Percentiles rank a stretch among this genome's conserved stretches.
These are phyloP conservation scores for Botrytis sinoallii DNA, from an alignment of 2,329 filamentous ascomycete species.

Conservation along the genomic window DNA sequence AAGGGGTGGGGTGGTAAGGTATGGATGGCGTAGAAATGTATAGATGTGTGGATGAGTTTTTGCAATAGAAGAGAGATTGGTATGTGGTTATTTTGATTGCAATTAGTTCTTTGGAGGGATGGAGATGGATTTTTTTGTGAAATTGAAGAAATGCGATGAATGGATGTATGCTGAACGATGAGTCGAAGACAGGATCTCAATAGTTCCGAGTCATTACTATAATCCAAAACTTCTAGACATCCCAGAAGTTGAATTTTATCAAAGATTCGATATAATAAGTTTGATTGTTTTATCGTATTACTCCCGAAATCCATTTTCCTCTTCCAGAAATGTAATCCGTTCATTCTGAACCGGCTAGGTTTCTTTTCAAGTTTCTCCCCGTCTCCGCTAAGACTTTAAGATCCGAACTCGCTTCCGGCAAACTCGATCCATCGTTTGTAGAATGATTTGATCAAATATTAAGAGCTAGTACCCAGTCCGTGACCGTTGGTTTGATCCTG, in stretches of 20 bases:
- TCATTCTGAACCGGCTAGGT: constrained; percentile 62
- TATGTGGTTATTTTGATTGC: too few relatives aligned
- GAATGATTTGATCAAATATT: constrained; percentile 10
- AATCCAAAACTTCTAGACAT: background rate
- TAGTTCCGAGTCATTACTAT: too few relatives aligned
- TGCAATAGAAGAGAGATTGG: too few relatives aligned
- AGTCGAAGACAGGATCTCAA: background rate
- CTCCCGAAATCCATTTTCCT: constrained; percentile 28
- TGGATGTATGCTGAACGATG: background rate
- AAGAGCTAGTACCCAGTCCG: background rate
- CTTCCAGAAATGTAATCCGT: constrained; percentile 39
- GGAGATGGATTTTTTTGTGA: too few relatives aligned
- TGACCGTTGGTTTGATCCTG: background rate
- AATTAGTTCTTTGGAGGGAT: too few relatives aligned
- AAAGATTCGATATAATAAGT: too few relatives aligned
- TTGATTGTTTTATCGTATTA: rapidly evolving
- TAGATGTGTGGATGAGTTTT: too few relatives aligned
- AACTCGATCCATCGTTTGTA: constrained; percentile 16
- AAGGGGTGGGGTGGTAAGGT: too few relatives aligned
- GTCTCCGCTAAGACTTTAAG: constrained; percentile 43
- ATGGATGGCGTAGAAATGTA: too few relatives aligned
- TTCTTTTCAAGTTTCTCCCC: constrained; percentile 56
- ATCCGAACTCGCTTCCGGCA: constrained; percentile 14
- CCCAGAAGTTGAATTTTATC: too few relatives aligned
- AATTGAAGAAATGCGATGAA: background rate